A percentile compares a stretch with the other conserved stretches of the same genome.
Evolutionary conservation across 331 rosid genomes (phyloP).

Genomic region (Acacia pycnantha): DNA sequence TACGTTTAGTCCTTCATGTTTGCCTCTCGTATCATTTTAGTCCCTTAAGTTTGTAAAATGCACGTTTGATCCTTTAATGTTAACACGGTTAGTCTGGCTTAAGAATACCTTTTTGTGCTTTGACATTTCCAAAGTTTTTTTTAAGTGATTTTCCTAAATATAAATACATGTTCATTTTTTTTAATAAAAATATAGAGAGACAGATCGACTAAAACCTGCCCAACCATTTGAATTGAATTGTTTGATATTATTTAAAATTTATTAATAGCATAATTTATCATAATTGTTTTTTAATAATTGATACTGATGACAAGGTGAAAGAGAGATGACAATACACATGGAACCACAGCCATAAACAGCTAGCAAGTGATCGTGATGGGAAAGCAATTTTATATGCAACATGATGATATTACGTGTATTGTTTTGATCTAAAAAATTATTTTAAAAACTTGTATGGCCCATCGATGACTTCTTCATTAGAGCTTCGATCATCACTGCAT

Average conservation of each 20-base stretch:
- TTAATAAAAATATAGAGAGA: not conserved
- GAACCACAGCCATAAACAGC: conserved; percentile 30
- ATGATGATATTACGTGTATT: not conserved
- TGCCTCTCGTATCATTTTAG: no score
- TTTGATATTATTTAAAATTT: not conserved
- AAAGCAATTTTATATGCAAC: conserved; percentile 12
- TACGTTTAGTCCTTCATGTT: no score
- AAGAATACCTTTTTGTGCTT: no score
- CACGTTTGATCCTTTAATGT: no score
- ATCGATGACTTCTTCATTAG: no score
- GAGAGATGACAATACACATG: conserved; percentile 9
- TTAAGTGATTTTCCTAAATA: no score
- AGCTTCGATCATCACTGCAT: no score
- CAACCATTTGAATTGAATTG: not conserved
- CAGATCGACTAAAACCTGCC: not conserved
- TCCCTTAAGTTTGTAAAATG: no score
- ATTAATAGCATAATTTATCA: not conserved
- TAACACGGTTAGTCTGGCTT: no score
- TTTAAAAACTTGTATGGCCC: not conserved
- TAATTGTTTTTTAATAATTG: not conserved
- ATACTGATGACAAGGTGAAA: not conserved
- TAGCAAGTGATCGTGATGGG: conserved; percentile 35
- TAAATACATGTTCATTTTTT: not conserved
- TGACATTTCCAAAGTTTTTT: no score
- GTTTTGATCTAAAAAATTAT: not conserved